Evolutionary conservation across 257 asterid genomes (phyloP), one percentile per base, ranked within the genome.

Genomic region (Penstemon barbatus): DNA sequence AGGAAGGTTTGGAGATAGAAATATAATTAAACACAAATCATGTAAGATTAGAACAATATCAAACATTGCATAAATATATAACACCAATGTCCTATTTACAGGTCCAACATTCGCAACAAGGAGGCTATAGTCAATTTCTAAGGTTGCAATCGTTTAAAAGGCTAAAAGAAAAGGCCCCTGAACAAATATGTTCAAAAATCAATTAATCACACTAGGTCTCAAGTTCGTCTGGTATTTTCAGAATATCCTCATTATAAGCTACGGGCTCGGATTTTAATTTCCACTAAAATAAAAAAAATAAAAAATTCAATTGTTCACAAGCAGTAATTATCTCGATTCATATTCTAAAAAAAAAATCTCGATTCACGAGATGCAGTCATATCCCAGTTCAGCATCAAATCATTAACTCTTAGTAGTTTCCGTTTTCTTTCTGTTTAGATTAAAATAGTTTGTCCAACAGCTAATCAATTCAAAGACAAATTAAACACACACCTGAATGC

Each of bases 401-500:
- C 62, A 61, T 40, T 40, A 7, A 54, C 42, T 25, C 9, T 12
- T 46, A 10, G 52, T n/a, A 4, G 3, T 66, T 19, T 52, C 61
- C 41, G 5, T 55, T 18, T 41, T 8, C 6, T 36, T 18, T n/a
- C 53, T 25, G 41, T 11, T 49, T 50, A 7, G 51, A 46, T 37
- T 15, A 46, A 7, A 46, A 39, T 12, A 5, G 8, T 25, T 12
- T 19, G 36, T 3, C 48, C 43, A 55, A 63, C 18, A 72, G 64
- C 51, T 43, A 49, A 45, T 57, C 39, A 73, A 18, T 25, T 8
- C 41, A 59, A 51, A 66, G n/a, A 46, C 57, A 66, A 44, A 57
- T 67, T 44, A 68, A 45, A 65, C 37, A 66, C 12, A 72, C 45
- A 64, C 37, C 3, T 11, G 44, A 43, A 61, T 56, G 45, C 42